Evolutionary conservation across 2,329 filamentous ascomycete genomes (phyloP).

Genomic region (Onygenales sp.): DNA sequence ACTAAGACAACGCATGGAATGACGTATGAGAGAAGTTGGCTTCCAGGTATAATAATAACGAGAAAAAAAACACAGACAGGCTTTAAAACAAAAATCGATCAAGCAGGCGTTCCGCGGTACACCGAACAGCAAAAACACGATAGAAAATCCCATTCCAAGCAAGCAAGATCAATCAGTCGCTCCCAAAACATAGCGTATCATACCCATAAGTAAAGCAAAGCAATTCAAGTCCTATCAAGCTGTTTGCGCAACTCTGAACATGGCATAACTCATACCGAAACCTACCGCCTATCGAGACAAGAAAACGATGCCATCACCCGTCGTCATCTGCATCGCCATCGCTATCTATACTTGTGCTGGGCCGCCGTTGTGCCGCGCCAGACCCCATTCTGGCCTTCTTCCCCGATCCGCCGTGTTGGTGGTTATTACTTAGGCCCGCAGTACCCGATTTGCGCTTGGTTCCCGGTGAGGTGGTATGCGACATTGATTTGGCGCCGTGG

Average conservation of each 20-base stretch:
- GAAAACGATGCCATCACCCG: slow-evolving; percentile 23
- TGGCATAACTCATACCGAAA: neutral
- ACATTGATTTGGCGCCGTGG: slow-evolving; percentile 14
- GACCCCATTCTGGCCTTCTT: slow-evolving; percentile 43
- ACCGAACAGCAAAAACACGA: neutral
- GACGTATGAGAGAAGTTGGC: slow-evolving; percentile 6
- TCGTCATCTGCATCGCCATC: slow-evolving; percentile 47
- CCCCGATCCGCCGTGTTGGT: slow-evolving; percentile 25
- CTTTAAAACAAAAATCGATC: slow-evolving; percentile 7
- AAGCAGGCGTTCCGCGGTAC: slow-evolving; percentile 6
- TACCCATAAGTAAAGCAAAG: slow-evolving; percentile 1
- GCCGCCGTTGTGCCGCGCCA: slow-evolving; percentile 16
- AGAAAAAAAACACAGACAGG: neutral
- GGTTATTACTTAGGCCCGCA: slow-evolving; percentile 19
- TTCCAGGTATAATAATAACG: neutral
- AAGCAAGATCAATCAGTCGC: neutral
- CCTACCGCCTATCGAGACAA: slow-evolving; percentile 1
- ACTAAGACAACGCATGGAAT: slow-evolving; percentile 9
- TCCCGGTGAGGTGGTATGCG: slow-evolving; percentile 20
- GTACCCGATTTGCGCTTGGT: slow-evolving; percentile 45
- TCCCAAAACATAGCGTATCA: slow-evolving; percentile 16
- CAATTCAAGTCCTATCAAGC: no score
- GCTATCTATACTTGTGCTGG: slow-evolving; percentile 43
- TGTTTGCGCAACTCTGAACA: slow-evolving; percentile 5
- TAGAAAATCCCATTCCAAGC: neutral